phyloP scores from a whole-genome alignment of 2,329 filamentous ascomycete genomes.

The Aspergillus sp. region DNA sequence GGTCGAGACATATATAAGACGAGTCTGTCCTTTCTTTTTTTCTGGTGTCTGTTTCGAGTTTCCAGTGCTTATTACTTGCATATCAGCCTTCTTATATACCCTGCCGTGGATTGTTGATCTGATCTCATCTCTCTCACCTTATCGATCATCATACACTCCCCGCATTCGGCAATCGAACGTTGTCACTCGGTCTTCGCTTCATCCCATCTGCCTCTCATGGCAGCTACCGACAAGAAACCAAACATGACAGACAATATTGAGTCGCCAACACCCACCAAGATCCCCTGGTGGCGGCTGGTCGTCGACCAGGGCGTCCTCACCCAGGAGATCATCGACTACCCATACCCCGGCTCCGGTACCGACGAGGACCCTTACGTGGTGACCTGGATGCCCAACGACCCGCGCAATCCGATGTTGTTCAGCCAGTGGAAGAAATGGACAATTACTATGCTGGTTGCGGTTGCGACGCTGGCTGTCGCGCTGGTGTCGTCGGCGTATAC shows the following conservation, averaged over 20 bases:
- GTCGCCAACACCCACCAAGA: constrained; percentile 18
- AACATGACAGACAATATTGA: constrained; percentile 23
- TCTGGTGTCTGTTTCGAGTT: too few relatives aligned
- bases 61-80: too few relatives aligned
- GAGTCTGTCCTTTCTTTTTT: too few relatives aligned
- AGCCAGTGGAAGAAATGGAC: constrained; percentile 32
- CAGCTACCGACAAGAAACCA: constrained; percentile 14
- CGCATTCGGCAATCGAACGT: too few relatives aligned
- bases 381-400: constrained; percentile 38
- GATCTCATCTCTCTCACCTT: too few relatives aligned
- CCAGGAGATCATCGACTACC: constrained; percentile 27
- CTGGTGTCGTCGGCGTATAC: constrained; percentile 39
- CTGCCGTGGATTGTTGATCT: too few relatives aligned
- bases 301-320: constrained; percentile 28
- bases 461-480: constrained; percentile 37
- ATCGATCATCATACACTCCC: too few relatives aligned
- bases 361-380: constrained; percentile 39
- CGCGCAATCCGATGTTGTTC: constrained; percentile 36
- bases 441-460: constrained; percentile 32
- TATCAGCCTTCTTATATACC: too few relatives aligned
- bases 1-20: too few relatives aligned
- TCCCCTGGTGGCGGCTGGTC: constrained; percentile 30
- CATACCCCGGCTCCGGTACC: constrained; percentile 34
- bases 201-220: constrained; percentile 13
- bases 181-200: constrained; percentile 5